Conservation (phyloP, 306 rosid species). For the Medicago lupulina region DNA sequence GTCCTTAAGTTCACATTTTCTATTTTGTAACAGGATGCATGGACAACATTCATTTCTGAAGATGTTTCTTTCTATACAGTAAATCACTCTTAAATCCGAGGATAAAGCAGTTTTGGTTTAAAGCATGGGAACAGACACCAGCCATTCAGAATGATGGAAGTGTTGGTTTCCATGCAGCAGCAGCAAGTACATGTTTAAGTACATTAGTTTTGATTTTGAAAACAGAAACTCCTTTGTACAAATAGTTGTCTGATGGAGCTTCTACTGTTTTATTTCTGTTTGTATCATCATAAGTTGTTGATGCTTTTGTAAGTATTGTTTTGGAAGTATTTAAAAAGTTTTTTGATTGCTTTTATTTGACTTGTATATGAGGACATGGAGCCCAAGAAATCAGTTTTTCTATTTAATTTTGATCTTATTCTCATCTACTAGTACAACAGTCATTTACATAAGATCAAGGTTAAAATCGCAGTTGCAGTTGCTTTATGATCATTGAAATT, state of each 20-base stretch:
- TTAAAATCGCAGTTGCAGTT: neutral
- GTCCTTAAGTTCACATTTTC: constrained; percentile 25
- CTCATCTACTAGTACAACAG: constrained; percentile 4
- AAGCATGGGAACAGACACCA: constrained; percentile 28
- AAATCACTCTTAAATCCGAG: constrained; percentile 31
- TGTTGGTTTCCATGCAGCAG: constrained; percentile 30
- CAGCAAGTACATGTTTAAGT: constrained; percentile 32
- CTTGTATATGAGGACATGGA: constrained; percentile 39
- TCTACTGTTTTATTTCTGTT: constrained; percentile 32
- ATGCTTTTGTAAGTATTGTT: constrained; percentile 46
- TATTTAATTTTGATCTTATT: constrained; percentile 8
- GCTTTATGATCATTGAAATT: neutral
- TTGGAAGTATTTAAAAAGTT: constrained; percentile 46
- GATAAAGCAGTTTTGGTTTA: constrained; percentile 43
- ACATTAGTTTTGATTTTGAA: constrained; percentile 39
- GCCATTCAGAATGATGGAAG: constrained; percentile 20
- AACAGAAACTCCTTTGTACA: constrained; percentile 45
- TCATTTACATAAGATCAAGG: neutral
- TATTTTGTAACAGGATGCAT: constrained; percentile 72
- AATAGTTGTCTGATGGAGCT: constrained; percentile 40
- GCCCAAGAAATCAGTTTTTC: constrained; percentile 35
- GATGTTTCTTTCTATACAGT: constrained; percentile 63
- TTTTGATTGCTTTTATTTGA: constrained; percentile 39
- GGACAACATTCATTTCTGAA: constrained; percentile 82
- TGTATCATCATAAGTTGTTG: constrained; percentile 47